Conservation (phyloP, 2,329 filamentous ascomycete genomes). For the Periconia digitata region DNA sequence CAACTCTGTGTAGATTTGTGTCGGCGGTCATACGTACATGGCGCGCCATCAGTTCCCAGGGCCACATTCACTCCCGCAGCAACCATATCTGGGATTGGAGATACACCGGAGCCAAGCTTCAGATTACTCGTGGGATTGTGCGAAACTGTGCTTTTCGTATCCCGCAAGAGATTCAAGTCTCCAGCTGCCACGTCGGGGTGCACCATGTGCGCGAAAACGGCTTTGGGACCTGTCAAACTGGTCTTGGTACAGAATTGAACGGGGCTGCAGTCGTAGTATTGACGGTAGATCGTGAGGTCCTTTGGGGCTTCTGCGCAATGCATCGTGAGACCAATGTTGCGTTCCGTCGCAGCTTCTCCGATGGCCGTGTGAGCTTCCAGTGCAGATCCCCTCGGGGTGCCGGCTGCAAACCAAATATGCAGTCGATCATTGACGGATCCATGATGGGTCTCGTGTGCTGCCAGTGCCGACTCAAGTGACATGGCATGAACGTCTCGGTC, state of each 20-base stretch:
- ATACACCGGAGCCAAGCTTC: constrained; percentile 26
- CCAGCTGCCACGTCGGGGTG: constrained; percentile 46
- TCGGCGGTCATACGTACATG: no score
- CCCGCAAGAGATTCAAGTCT: constrained; percentile 44
- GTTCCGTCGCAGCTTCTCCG: constrained; percentile 43
- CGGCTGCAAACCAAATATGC: constrained; percentile 52
- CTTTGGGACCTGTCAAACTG: constrained; percentile 41
- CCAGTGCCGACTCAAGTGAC: constrained; percentile 36
- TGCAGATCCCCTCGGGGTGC: constrained; percentile 50
- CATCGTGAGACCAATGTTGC: constrained; percentile 51
- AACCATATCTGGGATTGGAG: constrained; percentile 21
- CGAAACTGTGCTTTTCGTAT: constrained; percentile 29
- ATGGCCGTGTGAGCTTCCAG: constrained; percentile 45
- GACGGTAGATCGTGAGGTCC: constrained; percentile 42
- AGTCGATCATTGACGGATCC: constrained; percentile 45
- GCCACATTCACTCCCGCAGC: constrained; percentile 18
- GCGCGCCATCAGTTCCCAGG: constrained; percentile 28
- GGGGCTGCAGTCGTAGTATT: constrained; percentile 46
- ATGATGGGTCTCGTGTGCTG: constrained; percentile 32
- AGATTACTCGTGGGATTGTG: constrained; percentile 28
- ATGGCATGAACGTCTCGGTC: constrained; percentile 42
- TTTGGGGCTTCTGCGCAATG: constrained; percentile 50
- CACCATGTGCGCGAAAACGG: constrained; percentile 36
- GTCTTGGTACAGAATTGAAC: constrained; percentile 28
- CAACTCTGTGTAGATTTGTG: no score